Percentiles rank a stretch among this genome's conserved stretches.
These are phyloP conservation scores for Peribolospora baueri DNA, from an alignment of 768 basidiomycete genomes.

Conservation along the genomic window DNA sequence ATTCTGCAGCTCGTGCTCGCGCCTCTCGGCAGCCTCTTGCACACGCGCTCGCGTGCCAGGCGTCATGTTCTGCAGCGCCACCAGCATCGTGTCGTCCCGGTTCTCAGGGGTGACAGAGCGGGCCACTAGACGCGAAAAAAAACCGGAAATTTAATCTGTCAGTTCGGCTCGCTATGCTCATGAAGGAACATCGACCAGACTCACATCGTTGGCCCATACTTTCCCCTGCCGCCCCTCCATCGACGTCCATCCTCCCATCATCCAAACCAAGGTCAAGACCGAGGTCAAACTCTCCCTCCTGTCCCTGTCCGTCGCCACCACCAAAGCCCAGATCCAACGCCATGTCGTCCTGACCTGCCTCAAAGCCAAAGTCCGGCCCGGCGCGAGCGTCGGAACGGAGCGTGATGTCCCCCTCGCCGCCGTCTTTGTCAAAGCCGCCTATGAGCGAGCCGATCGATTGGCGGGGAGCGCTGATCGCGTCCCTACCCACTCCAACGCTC, in stretches of 20 bases:
- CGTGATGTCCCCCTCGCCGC: background rate
- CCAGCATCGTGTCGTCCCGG: background rate
- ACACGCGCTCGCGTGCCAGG: background rate
- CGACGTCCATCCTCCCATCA: conserved; percentile 21
- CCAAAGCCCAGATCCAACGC: conserved; percentile 12
- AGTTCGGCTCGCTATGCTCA: conserved; percentile 26
- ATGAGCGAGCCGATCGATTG: conserved; percentile 42
- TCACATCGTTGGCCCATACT: background rate
- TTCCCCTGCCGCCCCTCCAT: background rate
- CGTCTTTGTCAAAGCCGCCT: conserved; percentile 4
- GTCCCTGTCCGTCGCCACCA: background rate
- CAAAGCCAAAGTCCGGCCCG: conserved; percentile 9
- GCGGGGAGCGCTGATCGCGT: conserved; percentile 29
- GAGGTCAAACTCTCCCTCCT: conserved; percentile 25
- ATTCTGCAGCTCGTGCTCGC: too few species aligned
- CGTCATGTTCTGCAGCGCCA: too few species aligned
- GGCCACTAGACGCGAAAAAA: background rate
- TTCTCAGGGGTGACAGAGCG: background rate
- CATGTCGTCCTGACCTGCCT: conserved; percentile 1
- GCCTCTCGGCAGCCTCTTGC: too few species aligned
- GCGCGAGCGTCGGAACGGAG: conserved; percentile 4
- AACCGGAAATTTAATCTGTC: conserved; percentile 26
- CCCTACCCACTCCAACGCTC: conserved; percentile 54
- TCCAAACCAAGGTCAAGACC: conserved; percentile 51
- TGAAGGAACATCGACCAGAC: conserved; percentile 21